Evolutionary conservation across 1,284 basidiomycete genomes (phyloP).

Genomic region (Fomitopsis pinicola): DNA sequence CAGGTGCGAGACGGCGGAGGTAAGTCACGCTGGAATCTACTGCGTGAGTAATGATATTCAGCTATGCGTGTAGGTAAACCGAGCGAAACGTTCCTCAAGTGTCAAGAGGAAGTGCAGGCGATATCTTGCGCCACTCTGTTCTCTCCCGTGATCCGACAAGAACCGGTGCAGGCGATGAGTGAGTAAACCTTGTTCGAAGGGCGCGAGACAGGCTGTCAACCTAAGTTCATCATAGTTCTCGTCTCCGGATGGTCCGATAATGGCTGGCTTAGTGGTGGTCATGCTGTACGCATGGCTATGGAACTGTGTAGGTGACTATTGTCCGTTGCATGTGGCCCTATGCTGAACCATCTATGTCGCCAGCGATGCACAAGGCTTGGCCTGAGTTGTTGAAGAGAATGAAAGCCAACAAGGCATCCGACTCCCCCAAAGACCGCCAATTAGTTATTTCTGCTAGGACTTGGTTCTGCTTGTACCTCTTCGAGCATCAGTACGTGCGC

Average conservation of each 20-base stretch:
- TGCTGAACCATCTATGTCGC: background rate
- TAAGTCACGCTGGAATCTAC: conserved; percentile 16
- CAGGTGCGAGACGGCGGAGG: conserved; percentile 85
- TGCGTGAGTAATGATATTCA: background rate
- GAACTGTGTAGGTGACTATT: conserved; percentile 67
- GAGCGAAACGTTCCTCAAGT: conserved; percentile 62
- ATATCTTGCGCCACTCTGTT: conserved; percentile 86
- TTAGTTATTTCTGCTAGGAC: conserved; percentile 78
- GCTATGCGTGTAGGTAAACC: conserved; percentile 41
- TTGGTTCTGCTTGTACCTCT: conserved; percentile 90
- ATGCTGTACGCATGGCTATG: conserved; percentile 91
- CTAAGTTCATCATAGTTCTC: conserved; percentile 48
- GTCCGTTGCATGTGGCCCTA: background rate
- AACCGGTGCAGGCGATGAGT: conserved; percentile 91
- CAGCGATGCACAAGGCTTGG: conserved; percentile 89
- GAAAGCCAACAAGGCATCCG: conserved; percentile 54
- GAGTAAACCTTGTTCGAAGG: conserved; percentile 22
- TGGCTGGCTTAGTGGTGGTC: conserved; percentile 88
- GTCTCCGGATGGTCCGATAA: conserved; percentile 90
- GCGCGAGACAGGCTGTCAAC: background rate
- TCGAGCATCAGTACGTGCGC: conserved; percentile 81
- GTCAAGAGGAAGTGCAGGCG: conserved; percentile 76
- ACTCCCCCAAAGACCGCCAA: conserved; percentile 65
- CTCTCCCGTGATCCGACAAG: conserved; percentile 74
- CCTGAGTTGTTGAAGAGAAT: conserved; percentile 76